Evolutionary conservation across 176 grass and related monocot genomes (phyloP), one percentile per base, ranked within the genome.

Genomic region (Rhynchospora tenuis): DNA sequence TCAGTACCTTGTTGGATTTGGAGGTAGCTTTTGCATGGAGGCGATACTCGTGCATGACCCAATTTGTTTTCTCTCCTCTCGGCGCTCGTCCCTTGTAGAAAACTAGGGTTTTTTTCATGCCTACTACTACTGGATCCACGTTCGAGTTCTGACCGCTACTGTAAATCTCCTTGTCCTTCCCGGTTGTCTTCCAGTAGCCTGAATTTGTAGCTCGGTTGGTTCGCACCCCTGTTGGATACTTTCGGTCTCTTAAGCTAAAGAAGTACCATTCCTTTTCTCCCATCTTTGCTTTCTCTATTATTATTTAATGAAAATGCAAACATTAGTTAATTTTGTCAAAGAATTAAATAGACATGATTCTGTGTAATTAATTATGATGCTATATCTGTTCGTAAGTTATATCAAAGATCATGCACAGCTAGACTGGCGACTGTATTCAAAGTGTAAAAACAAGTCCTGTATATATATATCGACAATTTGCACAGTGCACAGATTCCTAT

Each of bases 241-340:
- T 97, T 0, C 92, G 83, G 61, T 97, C 94, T 0, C 83, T 84
- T 17, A 94, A 33, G 63, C 90, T 94, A 60, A 97, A 97, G 92
- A 97, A 97, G 31, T 97, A 97, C 94, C 94, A 97, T 59, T 97
- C 94, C 1, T 97, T 97, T 65, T 97, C 94, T 51, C 94, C 94
- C 46, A 97, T 90, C 38, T 94, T 97, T 0, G 94, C 92, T 42
- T 97, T 97, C 19, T 84, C 94, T 97, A 44, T 1, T 70, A 79
- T 38, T 9, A 66, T 1, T 67, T 48, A 20, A 54, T 70, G 28
- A 7, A 8, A 51, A 51, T 12, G 11, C 4, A 51, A 51, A 51
- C 48, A 38, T 38, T 38, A 38, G 33, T 38, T 38, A 38, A 38
- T 33, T 33, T 33, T 1, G 1, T 1, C 31, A 33, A 33, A 33